These are phyloP conservation scores for Fusarium duplospermum DNA, from an alignment of 2,329 filamentous ascomycete species.

Conservation along the genomic window DNA sequence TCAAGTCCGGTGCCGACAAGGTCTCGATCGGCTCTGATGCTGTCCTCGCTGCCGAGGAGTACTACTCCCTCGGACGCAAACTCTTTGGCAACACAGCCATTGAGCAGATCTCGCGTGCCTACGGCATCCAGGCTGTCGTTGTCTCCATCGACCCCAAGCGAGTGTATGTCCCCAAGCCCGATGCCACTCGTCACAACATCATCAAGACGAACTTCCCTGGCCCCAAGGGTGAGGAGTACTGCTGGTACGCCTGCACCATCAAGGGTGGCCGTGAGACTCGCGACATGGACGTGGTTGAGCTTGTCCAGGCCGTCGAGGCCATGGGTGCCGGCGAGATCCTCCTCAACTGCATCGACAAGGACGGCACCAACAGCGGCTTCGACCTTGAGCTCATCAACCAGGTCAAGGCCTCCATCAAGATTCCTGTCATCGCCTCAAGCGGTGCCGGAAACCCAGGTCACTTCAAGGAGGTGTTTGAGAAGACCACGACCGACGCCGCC, in stretches of 20 bases:
- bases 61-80: slow-evolving; percentile 76
- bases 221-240: slow-evolving; percentile 80
- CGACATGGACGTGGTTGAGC: slow-evolving; percentile 90
- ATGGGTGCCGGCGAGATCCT: slow-evolving; percentile 96
- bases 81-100: slow-evolving; percentile 89
- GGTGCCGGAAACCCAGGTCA: slow-evolving; percentile 89
- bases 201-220: slow-evolving; percentile 77
- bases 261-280: slow-evolving; percentile 95
- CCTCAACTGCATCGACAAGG: slow-evolving; percentile 97
- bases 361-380: slow-evolving; percentile 94
- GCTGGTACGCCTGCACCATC: slow-evolving; percentile 98
- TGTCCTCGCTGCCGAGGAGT: slow-evolving; percentile 91
- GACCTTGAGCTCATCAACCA: slow-evolving; percentile 91
- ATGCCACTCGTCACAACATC: slow-evolving; percentile 78
- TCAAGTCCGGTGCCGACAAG: slow-evolving; percentile 96
- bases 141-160: slow-evolving; percentile 94
- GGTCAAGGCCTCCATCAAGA: slow-evolving; percentile 87
- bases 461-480: slow-evolving; percentile 89
- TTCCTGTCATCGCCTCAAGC: slow-evolving; percentile 95
- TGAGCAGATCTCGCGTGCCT: slow-evolving; percentile 92
- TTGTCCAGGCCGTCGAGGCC: slow-evolving; percentile 89
- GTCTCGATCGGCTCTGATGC: slow-evolving; percentile 97
- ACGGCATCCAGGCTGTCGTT: slow-evolving; percentile 96
- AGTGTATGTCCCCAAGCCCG: slow-evolving; percentile 81
- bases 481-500: slow-evolving; percentile 90